Conservation (phyloP, 1,284 basidiomycete genomes). For the Trametes pubescens region DNA sequence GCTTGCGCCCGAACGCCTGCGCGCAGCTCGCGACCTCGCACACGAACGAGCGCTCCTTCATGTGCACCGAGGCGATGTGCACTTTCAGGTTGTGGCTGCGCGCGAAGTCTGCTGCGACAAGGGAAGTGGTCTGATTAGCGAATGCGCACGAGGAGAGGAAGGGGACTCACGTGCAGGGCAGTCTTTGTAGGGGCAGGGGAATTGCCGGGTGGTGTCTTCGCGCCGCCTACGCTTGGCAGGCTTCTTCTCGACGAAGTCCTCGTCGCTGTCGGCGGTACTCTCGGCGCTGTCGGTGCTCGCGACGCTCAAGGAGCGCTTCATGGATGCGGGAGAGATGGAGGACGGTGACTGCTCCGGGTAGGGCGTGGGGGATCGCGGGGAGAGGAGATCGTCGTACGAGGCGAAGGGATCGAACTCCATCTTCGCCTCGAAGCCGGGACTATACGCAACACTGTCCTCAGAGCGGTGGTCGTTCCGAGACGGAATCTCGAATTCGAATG, state of each 20-base stretch:
- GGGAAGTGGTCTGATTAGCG: background rate
- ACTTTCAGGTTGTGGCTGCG: slow-evolving; percentile 26
- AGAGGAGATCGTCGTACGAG: no score
- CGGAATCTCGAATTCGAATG: background rate
- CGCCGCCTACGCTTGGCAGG: slow-evolving; percentile 1
- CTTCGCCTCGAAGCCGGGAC: no score
- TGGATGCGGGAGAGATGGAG: background rate
- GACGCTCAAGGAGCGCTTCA: background rate
- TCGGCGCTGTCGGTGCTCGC: background rate
- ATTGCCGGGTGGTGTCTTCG: background rate
- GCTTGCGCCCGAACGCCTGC: slow-evolving; percentile 22
- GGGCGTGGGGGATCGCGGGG: background rate
- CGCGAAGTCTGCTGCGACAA: slow-evolving; percentile 4
- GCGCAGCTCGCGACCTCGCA: slow-evolving; percentile 12
- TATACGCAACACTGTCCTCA: no score
- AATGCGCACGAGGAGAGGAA: background rate
- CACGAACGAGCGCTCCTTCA: slow-evolving; percentile 2
- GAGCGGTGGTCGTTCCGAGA: no score
- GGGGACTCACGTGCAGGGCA: background rate
- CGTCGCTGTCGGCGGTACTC: background rate
- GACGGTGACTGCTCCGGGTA: background rate
- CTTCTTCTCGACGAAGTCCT: background rate
- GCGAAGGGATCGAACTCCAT: no score
- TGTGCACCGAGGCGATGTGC: slow-evolving; percentile 23
- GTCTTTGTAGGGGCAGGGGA: background rate